phyloP scores from a whole-genome alignment of 2,329 filamentous ascomycete genomes.

The Colletotrichum horii region DNA sequence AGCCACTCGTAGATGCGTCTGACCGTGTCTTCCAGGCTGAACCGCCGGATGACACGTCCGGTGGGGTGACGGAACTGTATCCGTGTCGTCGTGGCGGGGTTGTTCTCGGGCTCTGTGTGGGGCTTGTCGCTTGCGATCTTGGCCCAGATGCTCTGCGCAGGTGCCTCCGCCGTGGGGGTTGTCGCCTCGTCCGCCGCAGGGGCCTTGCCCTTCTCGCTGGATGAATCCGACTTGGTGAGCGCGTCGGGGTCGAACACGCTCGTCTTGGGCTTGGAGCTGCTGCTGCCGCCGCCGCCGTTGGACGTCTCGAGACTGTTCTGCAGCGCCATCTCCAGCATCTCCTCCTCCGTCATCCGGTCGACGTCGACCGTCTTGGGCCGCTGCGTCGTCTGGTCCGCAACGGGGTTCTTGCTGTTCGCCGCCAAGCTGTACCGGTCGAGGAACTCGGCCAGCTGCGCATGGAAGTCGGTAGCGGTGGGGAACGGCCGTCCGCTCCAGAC shows the following conservation, averaged over 20 bases:
- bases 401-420: slow-evolving; percentile 88
- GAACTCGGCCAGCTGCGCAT: slow-evolving; percentile 92
- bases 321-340: slow-evolving; percentile 94
- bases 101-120: slow-evolving; percentile 78
- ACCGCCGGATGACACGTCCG: slow-evolving; percentile 87
- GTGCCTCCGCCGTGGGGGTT: slow-evolving; percentile 22
- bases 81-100: slow-evolving; percentile 76
- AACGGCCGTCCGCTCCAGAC: slow-evolving; percentile 89
- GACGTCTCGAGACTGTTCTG: slow-evolving; percentile 79
- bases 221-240: slow-evolving; percentile 71
- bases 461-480: slow-evolving; percentile 77
- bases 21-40: slow-evolving; percentile 77
- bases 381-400: slow-evolving; percentile 78
- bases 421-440: slow-evolving; percentile 95
- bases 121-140: slow-evolving; percentile 74
- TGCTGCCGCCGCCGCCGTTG: slow-evolving; percentile 30
- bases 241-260: slow-evolving; percentile 84
- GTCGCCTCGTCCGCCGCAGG: slow-evolving; percentile 25
- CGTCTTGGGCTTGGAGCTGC: slow-evolving; percentile 42
- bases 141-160: slow-evolving; percentile 58
- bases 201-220: slow-evolving; percentile 56
- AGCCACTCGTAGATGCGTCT: slow-evolving; percentile 94
- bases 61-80: slow-evolving; percentile 91
- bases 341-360: slow-evolving; percentile 91
- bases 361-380: slow-evolving; percentile 74